phyloP scores from a whole-genome alignment of 495 filamentous ascomycete species.

The Tetracladium marchalianum region DNA sequence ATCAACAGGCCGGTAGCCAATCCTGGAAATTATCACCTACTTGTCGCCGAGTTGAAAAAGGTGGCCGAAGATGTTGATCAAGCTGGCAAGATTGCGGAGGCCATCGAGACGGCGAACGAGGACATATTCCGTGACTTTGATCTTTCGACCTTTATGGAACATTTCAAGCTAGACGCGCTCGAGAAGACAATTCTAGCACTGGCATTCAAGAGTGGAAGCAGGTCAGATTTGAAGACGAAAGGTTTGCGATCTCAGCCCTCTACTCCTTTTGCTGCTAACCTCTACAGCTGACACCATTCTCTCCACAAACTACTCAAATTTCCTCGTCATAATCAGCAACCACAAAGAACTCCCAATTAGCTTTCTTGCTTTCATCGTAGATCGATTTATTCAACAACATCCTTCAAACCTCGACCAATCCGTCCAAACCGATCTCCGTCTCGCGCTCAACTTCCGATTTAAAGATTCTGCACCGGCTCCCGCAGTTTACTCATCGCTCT shows the following conservation, averaged over 20 bases:
- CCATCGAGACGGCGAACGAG: conserved; percentile 71
- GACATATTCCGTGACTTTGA: conserved; percentile 94
- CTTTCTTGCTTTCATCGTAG: conserved; percentile 67
- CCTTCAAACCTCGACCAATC: conserved; percentile 73
- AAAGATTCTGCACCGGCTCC: conserved; percentile 47
- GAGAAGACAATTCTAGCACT: conserved; percentile 82
- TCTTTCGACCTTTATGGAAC: conserved; percentile 80
- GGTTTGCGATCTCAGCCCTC: conserved; percentile 42
- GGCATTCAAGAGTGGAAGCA: conserved; percentile 72
- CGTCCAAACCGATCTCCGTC: conserved; percentile 54
- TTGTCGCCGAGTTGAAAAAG: conserved; percentile 79
- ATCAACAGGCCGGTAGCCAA: conserved; percentile 59
- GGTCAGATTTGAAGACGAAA: conserved; percentile 76
- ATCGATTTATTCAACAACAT: conserved; percentile 71
- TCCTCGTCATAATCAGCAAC: conserved; percentile 61
- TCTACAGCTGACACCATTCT: conserved; percentile 70
- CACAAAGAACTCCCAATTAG: conserved; percentile 51
- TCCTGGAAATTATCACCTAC: conserved; percentile 67
- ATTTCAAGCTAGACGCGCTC: conserved; percentile 83
- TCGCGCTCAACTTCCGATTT: conserved; percentile 61
- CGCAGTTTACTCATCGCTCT: conserved; percentile 64
- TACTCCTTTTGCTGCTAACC: conserved; percentile 21
- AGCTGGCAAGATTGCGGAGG: conserved; percentile 83
- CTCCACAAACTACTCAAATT: conserved; percentile 58
- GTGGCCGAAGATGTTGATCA: conserved; percentile 68